These are phyloP conservation scores for Botrytis pseudocinerea DNA, from an alignment of 2,329 filamentous ascomycete genomes.

Conservation along the genomic window DNA sequence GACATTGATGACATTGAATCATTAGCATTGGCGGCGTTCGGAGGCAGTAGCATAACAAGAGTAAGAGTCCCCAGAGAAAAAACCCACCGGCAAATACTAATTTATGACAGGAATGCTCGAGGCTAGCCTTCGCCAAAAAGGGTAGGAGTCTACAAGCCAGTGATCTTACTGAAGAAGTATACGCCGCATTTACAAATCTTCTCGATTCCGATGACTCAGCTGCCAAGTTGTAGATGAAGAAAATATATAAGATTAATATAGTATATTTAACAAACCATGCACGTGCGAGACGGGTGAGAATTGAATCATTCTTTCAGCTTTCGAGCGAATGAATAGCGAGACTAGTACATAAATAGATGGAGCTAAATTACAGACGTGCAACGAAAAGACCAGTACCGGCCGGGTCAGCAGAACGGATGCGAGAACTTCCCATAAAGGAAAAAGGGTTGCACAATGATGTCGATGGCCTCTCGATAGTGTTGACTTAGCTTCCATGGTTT, in stretches of 20 bases:
- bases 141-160: constrained; percentile 89
- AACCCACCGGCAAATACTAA: constrained; percentile 30
- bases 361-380: constrained; percentile 26
- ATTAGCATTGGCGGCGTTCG: constrained; percentile 79
- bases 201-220: constrained; percentile 66
- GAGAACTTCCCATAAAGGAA: not conserved
- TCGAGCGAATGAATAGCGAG: not conserved
- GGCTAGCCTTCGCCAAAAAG: constrained; percentile 80
- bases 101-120: constrained; percentile 69
- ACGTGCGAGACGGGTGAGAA: not conserved
- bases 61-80: constrained; percentile 47
- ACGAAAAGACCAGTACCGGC: constrained; percentile 13
- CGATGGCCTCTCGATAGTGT: not conserved
- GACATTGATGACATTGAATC: constrained; percentile 57
- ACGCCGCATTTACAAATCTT: constrained; percentile 74
- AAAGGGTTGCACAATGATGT: not conserved
- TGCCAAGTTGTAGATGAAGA: constrained; percentile 34
- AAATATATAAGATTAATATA: not conserved
- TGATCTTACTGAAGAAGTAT: constrained; percentile 88
- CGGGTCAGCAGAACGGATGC: constrained; percentile 11
- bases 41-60: constrained; percentile 82
- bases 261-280: not conserved
- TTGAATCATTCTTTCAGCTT: not conserved
- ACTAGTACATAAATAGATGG: constrained; percentile 20
- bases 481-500: not conserved